These are phyloP conservation scores for Arthroderma sp. DNA, from an alignment of 2,329 filamentous ascomycete genomes.

Conservation along the genomic window DNA sequence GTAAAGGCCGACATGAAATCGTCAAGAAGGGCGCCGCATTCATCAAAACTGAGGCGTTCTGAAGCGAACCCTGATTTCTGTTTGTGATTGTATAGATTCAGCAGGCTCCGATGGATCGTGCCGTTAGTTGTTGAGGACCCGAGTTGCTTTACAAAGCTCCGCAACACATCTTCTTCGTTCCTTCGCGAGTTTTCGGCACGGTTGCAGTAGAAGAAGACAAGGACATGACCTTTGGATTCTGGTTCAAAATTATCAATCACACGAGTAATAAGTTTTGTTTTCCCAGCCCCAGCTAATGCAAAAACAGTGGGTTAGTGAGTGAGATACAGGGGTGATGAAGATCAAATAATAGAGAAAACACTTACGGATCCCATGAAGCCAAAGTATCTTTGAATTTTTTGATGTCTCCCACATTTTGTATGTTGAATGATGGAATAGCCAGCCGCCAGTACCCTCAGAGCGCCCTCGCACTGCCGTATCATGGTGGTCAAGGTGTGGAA, in stretches of 20 bases:
- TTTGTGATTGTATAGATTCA: conserved; percentile 4
- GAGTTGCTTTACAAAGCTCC: conserved; percentile 9
- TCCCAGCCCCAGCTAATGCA: conserved; percentile 8
- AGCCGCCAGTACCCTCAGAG: conserved; percentile 11
- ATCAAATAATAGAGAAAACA: background rate
- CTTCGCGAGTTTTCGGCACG: conserved; percentile 3
- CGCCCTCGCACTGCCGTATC: conserved; percentile 5
- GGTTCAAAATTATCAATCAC: conserved; percentile 4
- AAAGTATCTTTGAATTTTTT: conserved; percentile 12
- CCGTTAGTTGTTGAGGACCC: background rate
- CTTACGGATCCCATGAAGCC: conserved; percentile 16
- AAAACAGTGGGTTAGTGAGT: background rate
- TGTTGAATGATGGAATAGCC: conserved; percentile 9
- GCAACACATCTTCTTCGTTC: conserved; percentile 2
- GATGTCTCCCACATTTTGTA: conserved; percentile 12
- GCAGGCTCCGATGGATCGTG: conserved; percentile 1
- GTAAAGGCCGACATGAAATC: conserved; percentile 1
- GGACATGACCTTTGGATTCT: background rate
- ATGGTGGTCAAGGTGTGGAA: conserved; percentile 13
- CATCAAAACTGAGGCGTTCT: conserved; percentile 1
- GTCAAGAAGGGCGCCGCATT: conserved; percentile 3
- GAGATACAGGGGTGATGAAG: background rate
- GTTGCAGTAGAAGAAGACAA: conserved; percentile 10
- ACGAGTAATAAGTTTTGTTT: conserved; percentile 8
- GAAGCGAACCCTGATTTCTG: conserved; percentile 2